Conservation (phyloP, 257 asterid genomes). For the Jasminum sambac region DNA sequence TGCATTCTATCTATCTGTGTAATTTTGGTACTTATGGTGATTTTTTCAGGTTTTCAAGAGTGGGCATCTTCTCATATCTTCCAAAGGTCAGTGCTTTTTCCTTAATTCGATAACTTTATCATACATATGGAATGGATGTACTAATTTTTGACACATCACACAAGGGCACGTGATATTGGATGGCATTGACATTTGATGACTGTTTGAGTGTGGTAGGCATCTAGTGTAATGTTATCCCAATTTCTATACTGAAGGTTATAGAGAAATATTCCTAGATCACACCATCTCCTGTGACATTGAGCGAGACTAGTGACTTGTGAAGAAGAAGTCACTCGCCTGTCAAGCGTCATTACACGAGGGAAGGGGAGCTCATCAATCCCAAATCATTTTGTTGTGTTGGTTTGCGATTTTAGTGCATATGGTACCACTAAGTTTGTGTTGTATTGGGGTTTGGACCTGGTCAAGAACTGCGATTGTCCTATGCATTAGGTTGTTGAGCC, state of each 20-base stretch:
- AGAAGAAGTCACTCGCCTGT: too few species aligned
- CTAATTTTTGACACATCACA: conserved; percentile 1
- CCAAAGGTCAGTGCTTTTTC: conserved; percentile 43
- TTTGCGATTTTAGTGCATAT: background rate
- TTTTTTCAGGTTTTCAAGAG: conserved; percentile 55
- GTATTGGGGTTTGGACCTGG: too few species aligned
- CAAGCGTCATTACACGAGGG: too few species aligned
- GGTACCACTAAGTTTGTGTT: background rate
- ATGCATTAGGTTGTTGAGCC: background rate
- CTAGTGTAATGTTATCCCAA: background rate
- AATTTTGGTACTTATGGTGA: conserved; percentile 9
- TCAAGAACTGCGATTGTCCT: too few species aligned
- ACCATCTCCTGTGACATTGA: background rate
- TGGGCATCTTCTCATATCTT: conserved; percentile 55
- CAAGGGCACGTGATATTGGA: background rate
- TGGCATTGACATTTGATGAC: background rate
- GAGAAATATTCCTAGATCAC: background rate
- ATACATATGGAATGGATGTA: conserved; percentile 16
- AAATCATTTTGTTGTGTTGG: background rate
- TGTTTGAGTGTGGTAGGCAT: background rate
- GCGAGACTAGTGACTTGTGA: background rate
- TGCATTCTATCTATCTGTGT: too few species aligned
- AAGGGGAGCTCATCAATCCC: too few species aligned
- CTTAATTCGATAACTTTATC: conserved; percentile 8
- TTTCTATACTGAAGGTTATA: background rate